A percentile compares a stretch with the other conserved stretches of the same genome.
These are phyloP conservation scores for Kwoniella dejecticola DNA, from an alignment of 768 basidiomycete genomes.

Conservation along the genomic window DNA sequence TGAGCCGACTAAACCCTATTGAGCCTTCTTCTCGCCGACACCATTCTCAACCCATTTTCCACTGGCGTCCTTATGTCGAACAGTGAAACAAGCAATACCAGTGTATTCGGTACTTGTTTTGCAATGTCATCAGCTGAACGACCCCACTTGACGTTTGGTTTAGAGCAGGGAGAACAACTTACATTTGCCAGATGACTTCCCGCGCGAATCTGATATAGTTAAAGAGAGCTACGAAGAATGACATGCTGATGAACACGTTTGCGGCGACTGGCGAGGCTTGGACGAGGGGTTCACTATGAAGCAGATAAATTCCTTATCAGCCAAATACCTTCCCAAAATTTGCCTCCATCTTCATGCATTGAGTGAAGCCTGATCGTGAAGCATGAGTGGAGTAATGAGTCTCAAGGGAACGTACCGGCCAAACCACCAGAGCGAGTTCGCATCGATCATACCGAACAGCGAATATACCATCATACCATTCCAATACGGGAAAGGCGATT, in stretches of 20 bases:
- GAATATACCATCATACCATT: conserved; percentile 86
- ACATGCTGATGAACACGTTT: conserved; percentile 71
- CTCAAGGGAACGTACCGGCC: conserved; percentile 67
- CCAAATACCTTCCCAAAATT: too few species aligned
- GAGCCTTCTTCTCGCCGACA: conserved; percentile 33
- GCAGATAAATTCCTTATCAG: neutral
- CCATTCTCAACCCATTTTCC: conserved; percentile 54
- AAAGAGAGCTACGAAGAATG: conserved; percentile 68
- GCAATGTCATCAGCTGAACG: too few species aligned
- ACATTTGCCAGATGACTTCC: conserved; percentile 67
- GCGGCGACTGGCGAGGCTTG: conserved; percentile 68
- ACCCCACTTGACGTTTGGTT: too few species aligned
- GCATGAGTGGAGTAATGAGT: too few species aligned
- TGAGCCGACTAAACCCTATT: too few species aligned
- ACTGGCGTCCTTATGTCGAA: conserved; percentile 71
- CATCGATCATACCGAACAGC: conserved; percentile 74
- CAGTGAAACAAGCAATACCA: conserved; percentile 93
- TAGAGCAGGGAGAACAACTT: conserved; percentile 14
- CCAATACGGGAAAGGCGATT: conserved; percentile 78
- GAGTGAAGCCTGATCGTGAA: too few species aligned
- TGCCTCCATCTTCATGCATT: too few species aligned
- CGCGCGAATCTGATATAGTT: conserved; percentile 76
- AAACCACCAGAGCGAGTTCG: conserved; percentile 70
- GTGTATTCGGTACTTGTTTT: conserved; percentile 75
- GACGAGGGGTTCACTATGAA: conserved; percentile 67